Evolutionary conservation across 345 rosid species (phyloP).

Genomic region (Eucalyptus urophylla): DNA sequence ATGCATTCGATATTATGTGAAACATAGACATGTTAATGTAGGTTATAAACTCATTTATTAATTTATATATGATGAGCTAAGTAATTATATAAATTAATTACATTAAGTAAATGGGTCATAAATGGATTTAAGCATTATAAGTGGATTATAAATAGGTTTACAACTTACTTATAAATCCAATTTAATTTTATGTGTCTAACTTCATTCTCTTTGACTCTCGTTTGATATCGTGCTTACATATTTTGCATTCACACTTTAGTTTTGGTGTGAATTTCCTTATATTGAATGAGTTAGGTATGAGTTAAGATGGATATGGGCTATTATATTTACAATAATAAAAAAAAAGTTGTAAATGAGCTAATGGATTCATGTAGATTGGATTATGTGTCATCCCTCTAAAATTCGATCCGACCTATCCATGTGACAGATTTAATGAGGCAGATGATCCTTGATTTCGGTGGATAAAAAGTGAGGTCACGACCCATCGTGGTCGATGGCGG

Average conservation of each 20-base stretch:
- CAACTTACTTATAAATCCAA: fast-evolving
- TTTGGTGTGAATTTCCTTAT: no score
- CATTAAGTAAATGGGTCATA: fast-evolving
- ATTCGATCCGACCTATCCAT: fast-evolving
- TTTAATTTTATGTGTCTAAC: no score
- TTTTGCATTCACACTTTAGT: fast-evolving
- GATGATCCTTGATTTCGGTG: not conserved
- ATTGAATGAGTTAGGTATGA: fast-evolving
- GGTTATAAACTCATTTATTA: no score
- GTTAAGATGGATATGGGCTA: fast-evolving
- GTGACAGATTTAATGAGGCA: not conserved
- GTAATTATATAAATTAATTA: no score
- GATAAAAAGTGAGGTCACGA: fast-evolving
- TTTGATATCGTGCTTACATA: fast-evolving
- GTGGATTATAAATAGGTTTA: no score
- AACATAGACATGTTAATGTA: fast-evolving
- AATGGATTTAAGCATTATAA: fast-evolving
- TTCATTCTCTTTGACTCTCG: fast-evolving
- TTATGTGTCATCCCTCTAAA: fast-evolving
- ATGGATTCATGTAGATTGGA: fast-evolving
- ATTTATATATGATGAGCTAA: no score
- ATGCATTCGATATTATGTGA: not conserved
- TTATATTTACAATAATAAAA: fast-evolving
- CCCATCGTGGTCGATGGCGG: not conserved
- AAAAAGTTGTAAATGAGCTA: fast-evolving